Evolutionary conservation across 2,329 filamentous ascomycete species (phyloP).

Genomic region (Dothistroma septosporum): DNA sequence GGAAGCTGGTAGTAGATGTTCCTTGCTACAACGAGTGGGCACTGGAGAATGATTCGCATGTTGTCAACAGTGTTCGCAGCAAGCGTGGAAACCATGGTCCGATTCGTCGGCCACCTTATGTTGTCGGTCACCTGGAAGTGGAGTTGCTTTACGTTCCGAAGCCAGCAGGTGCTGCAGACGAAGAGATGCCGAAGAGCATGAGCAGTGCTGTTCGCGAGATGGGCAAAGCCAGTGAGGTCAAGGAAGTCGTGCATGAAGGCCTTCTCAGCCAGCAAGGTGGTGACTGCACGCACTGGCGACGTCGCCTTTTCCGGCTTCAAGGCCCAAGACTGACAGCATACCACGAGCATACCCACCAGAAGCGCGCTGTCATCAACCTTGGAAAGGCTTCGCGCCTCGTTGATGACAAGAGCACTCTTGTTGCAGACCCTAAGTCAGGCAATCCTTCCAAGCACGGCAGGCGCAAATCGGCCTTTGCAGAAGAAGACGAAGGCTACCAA

Average conservation of each 20-base stretch:
- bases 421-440: slow-evolving; percentile 70
- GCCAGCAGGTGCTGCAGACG: slow-evolving; percentile 78
- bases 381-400: slow-evolving; percentile 89
- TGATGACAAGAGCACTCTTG: slow-evolving; percentile 80
- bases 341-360: slow-evolving; percentile 91
- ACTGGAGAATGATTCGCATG: slow-evolving; percentile 67
- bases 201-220: slow-evolving; percentile 92
- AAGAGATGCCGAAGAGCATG: slow-evolving; percentile 99
- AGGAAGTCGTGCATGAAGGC: slow-evolving; percentile 73
- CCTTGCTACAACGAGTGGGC: slow-evolving; percentile 99
- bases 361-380: slow-evolving; percentile 93
- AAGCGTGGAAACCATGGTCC: slow-evolving; percentile 61
- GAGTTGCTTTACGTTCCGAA: slow-evolving; percentile 93
- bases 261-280: slow-evolving; percentile 93
- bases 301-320: slow-evolving; percentile 91
- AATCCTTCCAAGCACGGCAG: slow-evolving; percentile 56
- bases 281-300: slow-evolving; percentile 98
- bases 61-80: slow-evolving; percentile 86
- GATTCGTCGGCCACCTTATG: slow-evolving; percentile 83
- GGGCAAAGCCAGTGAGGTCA: slow-evolving; percentile 78
- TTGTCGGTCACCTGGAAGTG: slow-evolving; percentile 88
- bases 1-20: slow-evolving; percentile 81
- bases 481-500: slow-evolving; percentile 99
- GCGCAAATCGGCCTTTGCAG: slow-evolving; percentile 90
- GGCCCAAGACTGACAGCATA: slow-evolving; percentile 91